phyloP scores from a whole-genome alignment of 164 flowering plant species.

The Magnolia kwangsiensis region DNA sequence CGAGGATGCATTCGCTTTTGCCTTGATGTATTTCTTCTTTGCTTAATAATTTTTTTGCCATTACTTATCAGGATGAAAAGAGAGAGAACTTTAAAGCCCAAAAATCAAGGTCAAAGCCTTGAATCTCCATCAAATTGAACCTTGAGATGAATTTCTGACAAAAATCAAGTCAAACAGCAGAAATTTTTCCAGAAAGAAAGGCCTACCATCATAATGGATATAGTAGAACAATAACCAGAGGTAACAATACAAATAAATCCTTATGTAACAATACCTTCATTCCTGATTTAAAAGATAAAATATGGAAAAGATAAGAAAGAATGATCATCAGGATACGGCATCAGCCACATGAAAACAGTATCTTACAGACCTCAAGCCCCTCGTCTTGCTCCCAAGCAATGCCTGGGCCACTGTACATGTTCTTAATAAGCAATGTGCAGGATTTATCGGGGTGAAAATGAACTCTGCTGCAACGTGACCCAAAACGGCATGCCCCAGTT shows the following conservation, averaged over 20 bases:
- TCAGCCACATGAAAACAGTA: constrained; percentile 38
- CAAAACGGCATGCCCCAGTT: constrained; percentile 96
- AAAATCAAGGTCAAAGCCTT: constrained; percentile 33
- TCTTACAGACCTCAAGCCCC: constrained; percentile 97
- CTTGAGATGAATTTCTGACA: constrained; percentile 42
- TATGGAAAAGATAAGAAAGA: neutral
- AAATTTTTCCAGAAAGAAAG: neutral
- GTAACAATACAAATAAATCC: neutral
- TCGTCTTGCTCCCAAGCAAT: constrained; percentile 99
- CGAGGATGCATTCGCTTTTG: no score
- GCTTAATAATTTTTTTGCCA: neutral
- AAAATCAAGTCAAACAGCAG: constrained; percentile 40
- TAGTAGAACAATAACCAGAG: neutral
- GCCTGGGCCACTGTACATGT: constrained; percentile 99
- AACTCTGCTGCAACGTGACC: constrained; percentile 86
- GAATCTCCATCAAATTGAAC: constrained; percentile 37
- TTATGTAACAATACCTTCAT: no score
- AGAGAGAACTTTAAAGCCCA: neutral
- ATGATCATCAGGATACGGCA: constrained; percentile 59
- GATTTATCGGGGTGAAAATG: constrained; percentile 95
- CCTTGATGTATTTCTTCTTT: no score
- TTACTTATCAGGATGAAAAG: neutral
- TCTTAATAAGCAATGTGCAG: constrained; percentile 85
- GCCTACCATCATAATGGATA: neutral
- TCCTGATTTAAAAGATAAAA: no score